Conservation (phyloP, 768 basidiomycete species). For the Lactifluus hygrophoroides region DNA sequence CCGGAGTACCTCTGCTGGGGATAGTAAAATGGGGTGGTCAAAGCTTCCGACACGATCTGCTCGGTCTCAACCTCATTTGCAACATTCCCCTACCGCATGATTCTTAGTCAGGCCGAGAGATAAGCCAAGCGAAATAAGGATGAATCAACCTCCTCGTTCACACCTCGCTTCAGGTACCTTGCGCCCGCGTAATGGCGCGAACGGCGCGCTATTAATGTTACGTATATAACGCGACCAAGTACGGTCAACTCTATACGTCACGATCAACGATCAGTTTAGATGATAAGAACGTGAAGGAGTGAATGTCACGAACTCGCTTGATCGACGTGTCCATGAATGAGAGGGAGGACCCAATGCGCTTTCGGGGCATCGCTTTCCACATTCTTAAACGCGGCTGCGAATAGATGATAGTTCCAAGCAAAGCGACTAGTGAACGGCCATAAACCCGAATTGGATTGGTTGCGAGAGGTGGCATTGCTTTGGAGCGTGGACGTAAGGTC, state of each 20-base stretch:
- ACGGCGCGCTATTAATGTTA: conserved; percentile 90
- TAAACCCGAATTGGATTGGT: conserved; percentile 32
- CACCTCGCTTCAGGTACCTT: conserved; percentile 87
- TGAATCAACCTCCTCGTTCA: conserved; percentile 72
- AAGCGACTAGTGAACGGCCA: conserved; percentile 82
- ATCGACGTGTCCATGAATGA: conserved; percentile 94
- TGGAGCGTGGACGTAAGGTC: conserved; percentile 96
- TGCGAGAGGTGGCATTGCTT: conserved; percentile 68
- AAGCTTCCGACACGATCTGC: conserved; percentile 87
- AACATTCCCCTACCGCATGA: conserved; percentile 69
- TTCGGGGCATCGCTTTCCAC: conserved; percentile 34
- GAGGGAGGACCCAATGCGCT: conserved; percentile 79
- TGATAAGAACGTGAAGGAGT: not conserved
- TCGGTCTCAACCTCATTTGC: conserved; percentile 99
- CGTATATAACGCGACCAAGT: conserved; percentile 80
- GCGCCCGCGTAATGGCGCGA: conserved; percentile 96
- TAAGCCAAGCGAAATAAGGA: not conserved
- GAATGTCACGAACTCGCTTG: conserved; percentile 81
- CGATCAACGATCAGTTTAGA: not conserved
- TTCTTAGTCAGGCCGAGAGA: not conserved
- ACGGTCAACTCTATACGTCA: conserved; percentile 71
- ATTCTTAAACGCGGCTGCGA: conserved; percentile 56
- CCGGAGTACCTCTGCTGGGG: conserved; percentile 37
- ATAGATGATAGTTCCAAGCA: conserved; percentile 92
- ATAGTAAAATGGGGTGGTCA: conserved; percentile 84